These are phyloP conservation scores for Blastomyces parvus DNA, from an alignment of 2,329 filamentous ascomycete species.

Conservation along the genomic window DNA sequence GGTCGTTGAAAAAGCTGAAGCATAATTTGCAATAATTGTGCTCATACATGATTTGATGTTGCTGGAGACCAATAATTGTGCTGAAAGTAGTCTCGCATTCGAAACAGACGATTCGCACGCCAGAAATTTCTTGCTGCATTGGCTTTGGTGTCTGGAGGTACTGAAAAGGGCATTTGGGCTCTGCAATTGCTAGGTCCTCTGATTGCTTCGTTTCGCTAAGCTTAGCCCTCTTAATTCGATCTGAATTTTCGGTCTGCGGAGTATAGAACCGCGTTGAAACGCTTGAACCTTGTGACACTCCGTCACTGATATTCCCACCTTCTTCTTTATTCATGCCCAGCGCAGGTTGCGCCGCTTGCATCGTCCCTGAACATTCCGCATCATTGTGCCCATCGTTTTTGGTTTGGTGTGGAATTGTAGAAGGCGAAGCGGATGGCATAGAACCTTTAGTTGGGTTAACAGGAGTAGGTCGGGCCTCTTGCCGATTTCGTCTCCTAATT, in stretches of 20 bases:
- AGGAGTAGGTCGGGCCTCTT: not conserved
- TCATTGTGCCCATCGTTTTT: not conserved
- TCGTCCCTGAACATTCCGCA: too few relatives aligned
- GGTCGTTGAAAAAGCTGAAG: slow-evolving; percentile 14
- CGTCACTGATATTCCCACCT: not conserved
- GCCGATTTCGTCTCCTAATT: not conserved
- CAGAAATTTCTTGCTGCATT: not conserved
- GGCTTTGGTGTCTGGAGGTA: not conserved
- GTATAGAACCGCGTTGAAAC: not conserved
- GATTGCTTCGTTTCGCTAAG: not conserved
- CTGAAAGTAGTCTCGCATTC: slow-evolving; percentile 11
- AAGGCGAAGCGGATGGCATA: not conserved
- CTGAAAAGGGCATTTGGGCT: not conserved
- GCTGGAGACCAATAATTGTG: slow-evolving; percentile 13
- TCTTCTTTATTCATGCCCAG: not conserved
- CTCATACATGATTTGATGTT: slow-evolving; percentile 14
- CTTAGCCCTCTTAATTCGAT: not conserved
- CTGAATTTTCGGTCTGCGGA: not conserved
- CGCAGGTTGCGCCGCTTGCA: not conserved
- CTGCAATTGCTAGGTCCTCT: not conserved
- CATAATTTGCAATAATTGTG: slow-evolving; percentile 16
- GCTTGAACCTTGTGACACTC: not conserved
- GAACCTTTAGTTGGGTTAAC: not conserved
- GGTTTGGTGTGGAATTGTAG: not conserved
- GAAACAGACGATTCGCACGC: slow-evolving; percentile 12